phyloP scores from a whole-genome alignment of 768 basidiomycete species.

The Aureoboletus auriporus region DNA sequence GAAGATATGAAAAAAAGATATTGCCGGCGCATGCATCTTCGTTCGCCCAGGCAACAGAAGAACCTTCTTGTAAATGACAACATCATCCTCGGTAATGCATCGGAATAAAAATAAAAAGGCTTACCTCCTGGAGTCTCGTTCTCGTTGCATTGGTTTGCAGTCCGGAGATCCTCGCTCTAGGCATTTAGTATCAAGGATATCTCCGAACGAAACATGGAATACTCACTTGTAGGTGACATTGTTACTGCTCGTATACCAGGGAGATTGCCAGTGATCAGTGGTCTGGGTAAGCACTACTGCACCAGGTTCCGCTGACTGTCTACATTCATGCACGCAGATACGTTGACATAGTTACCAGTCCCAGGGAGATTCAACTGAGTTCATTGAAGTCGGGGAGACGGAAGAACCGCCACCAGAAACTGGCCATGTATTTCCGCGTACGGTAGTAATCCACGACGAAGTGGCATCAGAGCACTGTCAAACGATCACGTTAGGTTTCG shows the following conservation, averaged over 20 bases:
- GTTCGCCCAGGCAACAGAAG: constrained; percentile 54
- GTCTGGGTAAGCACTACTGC: constrained; percentile 29
- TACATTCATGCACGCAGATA: constrained; percentile 36
- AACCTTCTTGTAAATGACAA: constrained; percentile 26
- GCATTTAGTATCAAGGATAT: not conserved
- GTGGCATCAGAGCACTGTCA: constrained; percentile 36
- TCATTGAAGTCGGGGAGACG: not conserved
- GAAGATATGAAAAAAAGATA: not conserved
- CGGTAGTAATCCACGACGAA: constrained; percentile 36
- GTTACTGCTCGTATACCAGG: constrained; percentile 40
- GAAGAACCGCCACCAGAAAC: constrained; percentile 18
- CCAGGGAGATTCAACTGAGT: constrained; percentile 3
- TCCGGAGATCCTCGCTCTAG: constrained; percentile 43
- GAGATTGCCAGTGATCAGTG: not conserved
- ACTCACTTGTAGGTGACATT: constrained; percentile 41
- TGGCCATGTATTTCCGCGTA: constrained; percentile 33
- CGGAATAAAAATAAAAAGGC: not conserved
- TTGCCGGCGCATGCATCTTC: constrained; percentile 50
- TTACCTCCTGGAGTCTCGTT: constrained; percentile 32
- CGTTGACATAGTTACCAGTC: constrained; percentile 35
- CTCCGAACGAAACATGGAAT: not conserved
- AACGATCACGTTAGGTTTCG: not conserved
- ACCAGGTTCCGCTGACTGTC: constrained; percentile 7
- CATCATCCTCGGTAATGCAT: not conserved
- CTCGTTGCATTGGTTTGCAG: constrained; percentile 43